A percentile compares a stretch with the other conserved stretches of the same genome.
Conservation (phyloP, 2,329 filamentous ascomycete genomes). For the Torrubiellomyces zombiae region DNA sequence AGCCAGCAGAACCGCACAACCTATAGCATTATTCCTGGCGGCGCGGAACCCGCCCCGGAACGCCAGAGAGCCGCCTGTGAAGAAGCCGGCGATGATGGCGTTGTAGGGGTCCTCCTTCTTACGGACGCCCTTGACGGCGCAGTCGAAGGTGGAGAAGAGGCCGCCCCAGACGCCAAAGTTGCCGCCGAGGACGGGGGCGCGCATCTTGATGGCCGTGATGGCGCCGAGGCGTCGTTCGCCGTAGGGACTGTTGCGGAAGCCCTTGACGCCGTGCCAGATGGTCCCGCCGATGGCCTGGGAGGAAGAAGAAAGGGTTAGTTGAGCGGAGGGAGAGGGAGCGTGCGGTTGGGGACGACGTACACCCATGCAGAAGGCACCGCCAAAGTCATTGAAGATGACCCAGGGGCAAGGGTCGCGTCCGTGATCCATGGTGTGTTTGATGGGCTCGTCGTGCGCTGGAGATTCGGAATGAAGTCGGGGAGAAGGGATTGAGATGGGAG, state of each 20-base stretch:
- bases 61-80: constrained; percentile 83
- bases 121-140: constrained; percentile 80
- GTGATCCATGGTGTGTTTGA: constrained; percentile 59
- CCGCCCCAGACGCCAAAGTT: constrained; percentile 99
- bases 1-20: constrained; percentile 81
- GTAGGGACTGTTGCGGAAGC: constrained; percentile 75
- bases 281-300: constrained; percentile 63
- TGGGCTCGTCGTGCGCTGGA: background rate
- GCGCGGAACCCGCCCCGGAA: constrained; percentile 84
- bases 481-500: constrained; percentile 1
- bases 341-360: constrained; percentile 33
- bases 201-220: constrained; percentile 92
- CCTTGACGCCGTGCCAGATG: constrained; percentile 96
- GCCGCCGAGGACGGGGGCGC: constrained; percentile 86
- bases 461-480: constrained; percentile 4
- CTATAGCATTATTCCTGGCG: constrained; percentile 88
- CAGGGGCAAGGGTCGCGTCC: constrained; percentile 91
- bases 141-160: constrained; percentile 90
- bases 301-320: background rate
- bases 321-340: constrained; percentile 1
- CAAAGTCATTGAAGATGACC: constrained; percentile 94
- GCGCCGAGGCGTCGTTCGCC: constrained; percentile 92
- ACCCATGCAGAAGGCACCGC: constrained; percentile 92
- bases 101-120: constrained; percentile 99
- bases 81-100: constrained; percentile 93